phyloP scores from a whole-genome alignment of 225 moss, liverwort and hornwort species.

The Sphagnum tenellum region DNA sequence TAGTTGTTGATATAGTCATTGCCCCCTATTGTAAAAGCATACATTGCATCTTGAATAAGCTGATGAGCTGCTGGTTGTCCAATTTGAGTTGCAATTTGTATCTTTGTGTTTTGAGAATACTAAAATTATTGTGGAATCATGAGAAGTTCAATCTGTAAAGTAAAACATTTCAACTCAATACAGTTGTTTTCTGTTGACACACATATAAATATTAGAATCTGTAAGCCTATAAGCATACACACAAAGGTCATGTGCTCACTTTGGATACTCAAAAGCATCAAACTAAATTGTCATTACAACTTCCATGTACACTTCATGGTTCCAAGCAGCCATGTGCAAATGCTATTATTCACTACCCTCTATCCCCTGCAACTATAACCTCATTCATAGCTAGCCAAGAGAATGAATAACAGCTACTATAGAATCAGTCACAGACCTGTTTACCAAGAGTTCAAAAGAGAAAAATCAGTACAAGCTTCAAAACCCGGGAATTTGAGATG shows the following conservation, averaged over 20 bases:
- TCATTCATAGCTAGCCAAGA: too few relatives aligned
- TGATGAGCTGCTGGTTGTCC: slow-evolving; percentile 27
- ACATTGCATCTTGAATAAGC: slow-evolving; percentile 34
- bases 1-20: slow-evolving; percentile 95
- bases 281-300: too few relatives aligned
- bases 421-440: too few relatives aligned
- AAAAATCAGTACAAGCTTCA: background rate
- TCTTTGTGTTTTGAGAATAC: slow-evolving; percentile 34
- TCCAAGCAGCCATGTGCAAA: too few relatives aligned
- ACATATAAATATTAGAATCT: background rate
- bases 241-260: too few relatives aligned
- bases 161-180: too few relatives aligned
- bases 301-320: too few relatives aligned
- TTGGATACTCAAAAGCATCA: too few relatives aligned
- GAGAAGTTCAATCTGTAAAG: slow-evolving; percentile 30
- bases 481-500: background rate
- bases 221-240: too few relatives aligned
- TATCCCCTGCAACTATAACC: background rate
- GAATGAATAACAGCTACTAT: too few relatives aligned
- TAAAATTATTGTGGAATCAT: slow-evolving; percentile 42
- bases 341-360: too few relatives aligned
- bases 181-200: too few relatives aligned
- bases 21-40: slow-evolving; percentile 64
- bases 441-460: background rate
- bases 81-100: slow-evolving; percentile 18